Evolutionary conservation across 169 alveolate genomes (phyloP).

Genomic region (Plasmodium vivax): DNA sequence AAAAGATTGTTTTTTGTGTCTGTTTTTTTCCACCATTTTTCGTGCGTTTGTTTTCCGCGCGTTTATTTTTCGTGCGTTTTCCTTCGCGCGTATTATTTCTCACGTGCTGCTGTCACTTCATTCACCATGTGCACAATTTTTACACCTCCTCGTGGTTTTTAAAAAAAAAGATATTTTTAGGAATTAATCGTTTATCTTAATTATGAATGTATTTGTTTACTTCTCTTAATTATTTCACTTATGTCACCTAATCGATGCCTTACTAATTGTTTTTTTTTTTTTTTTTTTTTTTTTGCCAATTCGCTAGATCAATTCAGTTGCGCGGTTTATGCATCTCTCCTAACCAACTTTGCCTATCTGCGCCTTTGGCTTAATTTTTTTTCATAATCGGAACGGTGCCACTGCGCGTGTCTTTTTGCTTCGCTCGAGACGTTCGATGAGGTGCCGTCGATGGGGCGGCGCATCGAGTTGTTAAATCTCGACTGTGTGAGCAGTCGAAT

Average conservation of each 20-base stretch:
- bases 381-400: not conserved
- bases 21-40: not conserved
- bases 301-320: not conserved
- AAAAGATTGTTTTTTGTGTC: not conserved
- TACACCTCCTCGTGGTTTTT: not conserved
- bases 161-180: not conserved
- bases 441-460: not conserved
- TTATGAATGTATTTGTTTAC: not conserved
- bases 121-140: not conserved
- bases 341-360: not conserved
- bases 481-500: not conserved
- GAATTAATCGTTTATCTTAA: not conserved
- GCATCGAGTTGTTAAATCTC: not conserved
- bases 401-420: not conserved
- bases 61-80: too few species aligned
- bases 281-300: slow-evolving; percentile 5
- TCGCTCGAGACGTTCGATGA: not conserved
- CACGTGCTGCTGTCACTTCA: not conserved
- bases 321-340: not conserved
- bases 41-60: too few species aligned
- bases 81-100: not conserved
- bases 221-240: not conserved
- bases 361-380: not conserved
- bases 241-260: not conserved
- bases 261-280: not conserved